Evolutionary conservation across 2,329 filamentous ascomycete genomes (phyloP).

Genomic region (Salinomyces thailandicus): DNA sequence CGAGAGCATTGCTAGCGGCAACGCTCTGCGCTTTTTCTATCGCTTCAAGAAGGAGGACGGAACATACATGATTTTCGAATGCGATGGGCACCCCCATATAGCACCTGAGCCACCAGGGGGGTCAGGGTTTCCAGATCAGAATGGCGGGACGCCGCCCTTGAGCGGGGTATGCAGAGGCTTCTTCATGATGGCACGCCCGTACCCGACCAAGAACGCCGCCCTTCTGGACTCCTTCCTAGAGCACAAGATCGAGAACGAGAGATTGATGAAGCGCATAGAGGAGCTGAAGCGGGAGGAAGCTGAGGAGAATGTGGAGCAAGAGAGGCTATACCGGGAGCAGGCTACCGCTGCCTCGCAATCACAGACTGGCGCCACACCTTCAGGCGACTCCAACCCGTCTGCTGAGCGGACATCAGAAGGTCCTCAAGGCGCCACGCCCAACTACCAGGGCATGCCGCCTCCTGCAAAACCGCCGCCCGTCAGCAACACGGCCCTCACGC

Average conservation of each 20-base stretch:
- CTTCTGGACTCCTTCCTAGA: conserved; percentile 88
- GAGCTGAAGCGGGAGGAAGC: conserved; percentile 78
- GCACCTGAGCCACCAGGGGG: conserved; percentile 43
- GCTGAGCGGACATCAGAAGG: conserved; percentile 9
- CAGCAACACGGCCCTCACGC: conserved; percentile 60
- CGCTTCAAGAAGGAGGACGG: conserved; percentile 67
- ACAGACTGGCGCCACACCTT: conserved; percentile 17
- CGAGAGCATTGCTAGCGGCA: conserved; percentile 74
- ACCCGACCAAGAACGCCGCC: conserved; percentile 76
- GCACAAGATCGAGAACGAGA: conserved; percentile 93
- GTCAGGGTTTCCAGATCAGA: conserved; percentile 8
- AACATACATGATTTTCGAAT: conserved; percentile 71
- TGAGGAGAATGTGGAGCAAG: conserved; percentile 61
- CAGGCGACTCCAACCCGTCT: conserved; percentile 11
- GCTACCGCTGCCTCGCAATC: conserved; percentile 6
- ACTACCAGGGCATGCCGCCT: conserved; percentile 50
- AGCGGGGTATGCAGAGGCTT: conserved; percentile 69
- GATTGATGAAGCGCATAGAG: conserved; percentile 70
- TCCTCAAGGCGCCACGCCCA: conserved; percentile 11
- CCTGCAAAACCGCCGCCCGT: conserved; percentile 49
- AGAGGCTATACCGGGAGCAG: conserved; percentile 41
- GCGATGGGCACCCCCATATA: conserved; percentile 85
- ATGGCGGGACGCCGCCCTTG: conserved; percentile 23
- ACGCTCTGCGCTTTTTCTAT: conserved; percentile 73
- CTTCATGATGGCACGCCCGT: conserved; percentile 85